Base-by-base conservation (phyloP, 345 rosid species). In the Cardamine occulta region DNA sequence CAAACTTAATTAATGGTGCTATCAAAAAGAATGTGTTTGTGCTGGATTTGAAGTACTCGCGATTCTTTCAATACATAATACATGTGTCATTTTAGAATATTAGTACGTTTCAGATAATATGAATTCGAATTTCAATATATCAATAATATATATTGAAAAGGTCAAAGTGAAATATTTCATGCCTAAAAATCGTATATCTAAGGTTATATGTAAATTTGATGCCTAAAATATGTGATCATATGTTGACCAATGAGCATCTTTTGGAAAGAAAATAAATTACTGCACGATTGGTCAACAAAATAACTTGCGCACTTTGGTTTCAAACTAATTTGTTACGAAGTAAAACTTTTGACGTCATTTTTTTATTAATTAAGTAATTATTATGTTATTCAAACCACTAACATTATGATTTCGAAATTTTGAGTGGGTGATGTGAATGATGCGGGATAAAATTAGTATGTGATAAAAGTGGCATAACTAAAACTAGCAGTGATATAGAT, bases 361-460 rank as follows among this genome's bases (percentile, higher is more conserved):
- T 68, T 52, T 44, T 29, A 31, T 29, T 70, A 11, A 40, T 56
- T 12, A 31, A 58, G 26, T 58, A 49, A 48, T 60, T 61, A 72
- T 61, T n/a, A 49, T 60, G 75, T 49, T 49, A 34, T 34, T 21
- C 29, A 34, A 21, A 48, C 56, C 44, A 70, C 57, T 4, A 47
- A 12, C 52, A 26, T 35, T 29, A 72, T 62, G 21, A 62, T 61
- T 59, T 17, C 37, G 31, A 62, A 21, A 31, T 3, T n/a, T 35
- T 8, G 5, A 60, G 40, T 49, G 39, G 39, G 13, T 24, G 21
- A 64, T 64, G 55, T 64, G 40, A 64, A n/a, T 5, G 23, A 63
- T n/a, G 35, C 21, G 21, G 34, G 4, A 23, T 13, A 40, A 40
- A 32, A 23, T 8, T 4, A 24, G 2, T 24, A 4, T 62, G 14